Percentiles rank a stretch among this genome's conserved stretches.
These are phyloP conservation scores for Diddensiella caesifluorescens DNA, from an alignment of 805 yeast species.

Conservation along the genomic window DNA sequence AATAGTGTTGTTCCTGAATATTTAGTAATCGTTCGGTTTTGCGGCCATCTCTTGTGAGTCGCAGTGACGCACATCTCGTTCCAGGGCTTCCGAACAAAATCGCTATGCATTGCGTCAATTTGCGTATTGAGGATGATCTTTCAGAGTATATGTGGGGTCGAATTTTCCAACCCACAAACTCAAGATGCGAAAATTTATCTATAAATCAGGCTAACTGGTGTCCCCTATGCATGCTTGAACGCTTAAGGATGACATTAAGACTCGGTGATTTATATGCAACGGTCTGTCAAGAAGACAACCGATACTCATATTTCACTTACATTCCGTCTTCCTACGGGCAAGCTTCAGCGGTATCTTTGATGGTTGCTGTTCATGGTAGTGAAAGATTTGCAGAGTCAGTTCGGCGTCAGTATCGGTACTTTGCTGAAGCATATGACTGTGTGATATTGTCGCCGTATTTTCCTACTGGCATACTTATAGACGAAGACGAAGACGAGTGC, in stretches of 20 bases:
- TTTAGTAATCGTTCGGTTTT: no score
- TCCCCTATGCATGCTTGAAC: no score
- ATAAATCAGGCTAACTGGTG: no score
- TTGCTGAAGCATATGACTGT: conserved; percentile 13
- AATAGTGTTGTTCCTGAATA: no score
- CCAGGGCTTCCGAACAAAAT: no score
- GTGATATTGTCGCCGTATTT: conserved; percentile 13
- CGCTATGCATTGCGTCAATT: no score
- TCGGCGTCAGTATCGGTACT: conserved; percentile 8
- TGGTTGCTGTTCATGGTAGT: conserved; percentile 17
- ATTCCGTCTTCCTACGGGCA: conserved; percentile 8
- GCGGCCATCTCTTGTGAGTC: no score
- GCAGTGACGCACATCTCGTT: no score
- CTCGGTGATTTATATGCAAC: conserved; percentile 7
- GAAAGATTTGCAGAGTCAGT: conserved; percentile 11
- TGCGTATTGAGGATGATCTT: no score
- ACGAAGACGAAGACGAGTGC: conserved; percentile 6
- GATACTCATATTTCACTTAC: conserved; percentile 10
- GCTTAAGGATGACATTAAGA: conserved; percentile 5
- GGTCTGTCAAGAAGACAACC: conserved; percentile 5
- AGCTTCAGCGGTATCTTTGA: not conserved
- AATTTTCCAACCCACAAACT: no score
- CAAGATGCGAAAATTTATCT: no score
- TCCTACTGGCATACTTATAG: conserved; percentile 11
- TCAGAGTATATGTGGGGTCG: no score